Base-by-base conservation (phyloP, 73 alveolate species). In the Blepharisma stoltei region DNA sequence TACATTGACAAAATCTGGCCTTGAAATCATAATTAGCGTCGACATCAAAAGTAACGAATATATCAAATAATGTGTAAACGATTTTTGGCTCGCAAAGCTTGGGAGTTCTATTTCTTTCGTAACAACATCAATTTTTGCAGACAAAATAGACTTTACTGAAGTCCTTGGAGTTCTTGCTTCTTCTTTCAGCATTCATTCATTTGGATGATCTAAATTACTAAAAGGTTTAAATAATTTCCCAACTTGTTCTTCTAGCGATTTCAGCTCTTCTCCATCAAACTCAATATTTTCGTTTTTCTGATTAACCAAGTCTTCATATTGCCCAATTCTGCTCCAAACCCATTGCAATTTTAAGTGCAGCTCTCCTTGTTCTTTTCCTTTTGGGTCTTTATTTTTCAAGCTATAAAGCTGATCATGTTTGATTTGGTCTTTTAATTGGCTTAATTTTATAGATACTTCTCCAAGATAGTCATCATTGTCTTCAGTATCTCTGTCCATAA, bases 381-480 rank as follows among this genome's bases (percentile, higher is more conserved):
- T 49, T 25, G 14, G 14, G 7, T 85, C 27, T 18, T 55, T 80
- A 32, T 71, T 78, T 32, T 38, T 41, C 6, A 81, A 67, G 20
- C 70, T 84, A 67, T 44, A 81, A 90, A 87, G 84, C 23, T 85
- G 82, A 48, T 88, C 92, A 48, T 66, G 84, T 77, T 81, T 84
- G 50, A 71, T 44, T 69, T 88, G 81, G 54, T 84, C 92, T 11
- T 44, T 53, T 11, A 88, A 75, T 6, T 48, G 43, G 14, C 50
- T 20, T 6, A 88, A 81, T 11, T 87, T 76, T n/a, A 84, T 69
- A 11, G 73, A 43, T 4, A 68, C 67, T 79, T 70, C 80, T 43
- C 95, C 95, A 20, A 80, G 69, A 32, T 83, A 79, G 6, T 88
- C 90, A 81, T 79, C 88, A 7, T 84, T 71, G 0, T 78, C 84